Conservation (phyloP, 495 filamentous ascomycete species). For the Penicillium tannophilum region DNA sequence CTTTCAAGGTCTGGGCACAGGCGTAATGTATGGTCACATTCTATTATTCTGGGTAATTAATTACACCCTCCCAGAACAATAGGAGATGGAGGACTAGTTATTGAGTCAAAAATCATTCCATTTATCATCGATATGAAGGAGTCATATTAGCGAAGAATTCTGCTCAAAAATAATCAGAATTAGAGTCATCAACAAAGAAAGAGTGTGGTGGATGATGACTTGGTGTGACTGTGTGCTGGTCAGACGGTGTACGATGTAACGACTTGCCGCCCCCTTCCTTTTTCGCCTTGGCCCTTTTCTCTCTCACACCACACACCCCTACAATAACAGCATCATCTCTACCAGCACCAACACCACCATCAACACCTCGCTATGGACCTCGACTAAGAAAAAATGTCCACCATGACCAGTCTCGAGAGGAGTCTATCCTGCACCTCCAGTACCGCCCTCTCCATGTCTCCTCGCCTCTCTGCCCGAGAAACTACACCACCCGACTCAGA, state of each 20-base stretch:
- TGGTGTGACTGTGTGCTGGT: not conserved
- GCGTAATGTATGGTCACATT: slow-evolving; percentile 1
- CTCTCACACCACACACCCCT: slow-evolving; percentile 1
- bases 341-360: not conserved
- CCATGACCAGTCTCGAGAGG: slow-evolving; percentile 46
- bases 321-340: not conserved
- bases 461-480: slow-evolving; percentile 39
- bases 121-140: not conserved
- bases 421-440: slow-evolving; percentile 44
- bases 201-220: not conserved
- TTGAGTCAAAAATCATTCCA: not conserved
- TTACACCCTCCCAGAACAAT: not conserved
- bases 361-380: slow-evolving; percentile 11
- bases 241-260: slow-evolving; percentile 12
- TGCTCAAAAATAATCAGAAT: not conserved
- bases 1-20: not conserved
- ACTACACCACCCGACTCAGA: slow-evolving; percentile 39
- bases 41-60: not conserved
- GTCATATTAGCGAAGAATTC: not conserved
- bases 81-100: not conserved
- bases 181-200: not conserved
- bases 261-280: slow-evolving; percentile 14
- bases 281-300: slow-evolving; percentile 12
- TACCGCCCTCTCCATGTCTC: slow-evolving; percentile 44
- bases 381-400: slow-evolving; percentile 20